Evolutionary conservation across 805 yeast genomes (phyloP), one percentile per base, ranked within the genome.

Genomic region (Kodamaea nitidulidarum): DNA sequence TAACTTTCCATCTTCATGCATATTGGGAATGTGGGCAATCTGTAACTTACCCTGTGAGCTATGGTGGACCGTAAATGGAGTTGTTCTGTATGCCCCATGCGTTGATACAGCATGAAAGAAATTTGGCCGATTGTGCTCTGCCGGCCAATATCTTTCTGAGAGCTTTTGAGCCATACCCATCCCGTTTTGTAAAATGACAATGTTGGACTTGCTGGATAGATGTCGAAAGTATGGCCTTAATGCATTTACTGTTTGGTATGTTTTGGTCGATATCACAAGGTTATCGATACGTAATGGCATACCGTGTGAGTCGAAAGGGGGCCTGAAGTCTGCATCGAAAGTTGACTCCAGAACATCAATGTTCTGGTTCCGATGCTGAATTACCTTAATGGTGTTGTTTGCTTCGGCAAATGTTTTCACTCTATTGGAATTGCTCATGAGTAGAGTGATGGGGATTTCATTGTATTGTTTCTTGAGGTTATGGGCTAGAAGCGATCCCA

Each of bases 161-260:
- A 87, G 49, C 41, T 71, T 68, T 9, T 74, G 84, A 5, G 73
- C 55, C 30, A 77, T 69, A 7, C 98, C 98, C 69, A 88, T 71
- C 1, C 88, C 98, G 57, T 93, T 87, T 40, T 87, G 98, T n/a
- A 90, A 50, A 15, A 90, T 57, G 32, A 90, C 47, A 2, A 88
- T 57, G 41, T 78, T 79, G 1, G 90, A 73, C 2, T 63, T 53
- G 2, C 63, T 53, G 20, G 62, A 58, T 20, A 91, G 69, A 39
- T 62, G 62, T 1, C 72, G 68, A 15, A 77, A 44, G 38, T 79
- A 67, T 3, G 83, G 82, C 24, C 51, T 54, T 12, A 90, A 43
- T 0, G 97, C 95, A 3, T 59, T 56, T 15, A 70, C 61, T 0
- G 95, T 84, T 51, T 84, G 86, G 44, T 82, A 78, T 0, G 95